Percentiles rank a stretch among this genome's conserved stretches.
phyloP scores from a whole-genome alignment of 257 asterid genomes.

The Solanum clarkiae region DNA sequence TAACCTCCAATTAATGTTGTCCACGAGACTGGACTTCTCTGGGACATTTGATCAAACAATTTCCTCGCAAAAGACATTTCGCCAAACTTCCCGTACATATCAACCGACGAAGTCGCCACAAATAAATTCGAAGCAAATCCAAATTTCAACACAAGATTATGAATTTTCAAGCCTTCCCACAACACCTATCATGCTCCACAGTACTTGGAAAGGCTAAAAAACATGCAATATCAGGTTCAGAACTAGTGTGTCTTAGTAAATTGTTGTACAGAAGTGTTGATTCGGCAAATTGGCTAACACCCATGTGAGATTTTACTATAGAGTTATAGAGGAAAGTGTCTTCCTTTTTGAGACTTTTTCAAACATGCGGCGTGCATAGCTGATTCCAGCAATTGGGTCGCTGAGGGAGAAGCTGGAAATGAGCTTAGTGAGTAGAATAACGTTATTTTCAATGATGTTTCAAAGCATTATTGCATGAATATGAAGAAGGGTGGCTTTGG shows the following conservation, averaged over 20 bases:
- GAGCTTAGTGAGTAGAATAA: constrained; percentile 66
- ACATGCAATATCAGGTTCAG: constrained; percentile 67
- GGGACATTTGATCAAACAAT: constrained; percentile 72
- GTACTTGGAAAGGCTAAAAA: constrained; percentile 66
- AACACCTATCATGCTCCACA: constrained; percentile 34
- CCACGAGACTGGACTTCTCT: constrained; percentile 70
- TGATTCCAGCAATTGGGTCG: constrained; percentile 34
- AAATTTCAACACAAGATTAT: constrained; percentile 44
- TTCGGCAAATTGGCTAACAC: constrained; percentile 29
- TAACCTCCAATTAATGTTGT: constrained; percentile 79
- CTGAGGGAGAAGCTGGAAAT: constrained; percentile 36
- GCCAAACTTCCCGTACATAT: constrained; percentile 86
- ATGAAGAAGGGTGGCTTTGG: constrained; percentile 45
- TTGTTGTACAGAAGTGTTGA: constrained; percentile 29
- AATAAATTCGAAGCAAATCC: constrained; percentile 57
- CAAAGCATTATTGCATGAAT: constrained; percentile 71
- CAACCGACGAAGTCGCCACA: constrained; percentile 70
- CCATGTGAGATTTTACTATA: constrained; percentile 72
- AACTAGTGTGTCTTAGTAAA: constrained; percentile 37
- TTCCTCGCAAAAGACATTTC: constrained; percentile 37
- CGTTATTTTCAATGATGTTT: constrained; percentile 42
- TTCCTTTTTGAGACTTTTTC: constrained; percentile 30
- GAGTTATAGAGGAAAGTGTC: constrained; percentile 78
- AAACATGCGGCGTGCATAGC: constrained; percentile 62
- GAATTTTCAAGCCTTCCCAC: constrained; percentile 61